phyloP scores from a whole-genome alignment of 1,139 yeast genomes.

The Yamadazyma diddensiae region DNA sequence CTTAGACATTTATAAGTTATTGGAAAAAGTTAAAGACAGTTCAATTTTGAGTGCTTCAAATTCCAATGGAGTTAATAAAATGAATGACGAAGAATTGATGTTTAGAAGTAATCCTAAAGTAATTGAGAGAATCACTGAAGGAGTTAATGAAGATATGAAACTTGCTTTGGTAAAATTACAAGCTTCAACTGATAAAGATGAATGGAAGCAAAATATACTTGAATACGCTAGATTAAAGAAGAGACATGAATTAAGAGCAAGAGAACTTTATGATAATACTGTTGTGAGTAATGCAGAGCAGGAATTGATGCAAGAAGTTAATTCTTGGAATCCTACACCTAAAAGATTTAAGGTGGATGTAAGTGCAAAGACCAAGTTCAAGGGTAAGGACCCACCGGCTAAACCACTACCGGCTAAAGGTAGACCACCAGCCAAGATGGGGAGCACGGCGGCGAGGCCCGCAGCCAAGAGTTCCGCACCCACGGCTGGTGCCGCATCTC shows the following conservation, averaged over 20 bases:
- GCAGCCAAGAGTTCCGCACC: too few relatives aligned
- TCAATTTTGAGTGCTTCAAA: slow-evolving; percentile 14
- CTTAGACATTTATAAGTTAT: slow-evolving; percentile 53
- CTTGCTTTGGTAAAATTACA: slow-evolving; percentile 29
- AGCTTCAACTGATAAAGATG: slow-evolving; percentile 22
- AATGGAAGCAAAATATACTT: slow-evolving; percentile 24
- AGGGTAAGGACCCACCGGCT: too few relatives aligned
- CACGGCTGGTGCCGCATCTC: too few relatives aligned
- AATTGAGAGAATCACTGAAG: slow-evolving; percentile 23
- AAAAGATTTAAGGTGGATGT: too few relatives aligned
- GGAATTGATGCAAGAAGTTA: too few relatives aligned
- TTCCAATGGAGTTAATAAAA: slow-evolving; percentile 10
- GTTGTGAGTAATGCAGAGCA: too few relatives aligned
- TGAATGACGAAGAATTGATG: slow-evolving; percentile 9
- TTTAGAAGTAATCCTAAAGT: slow-evolving; percentile 24
- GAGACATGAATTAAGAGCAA: slow-evolving; percentile 1
- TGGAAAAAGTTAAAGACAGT: slow-evolving; percentile 27
- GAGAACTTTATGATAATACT: too few relatives aligned
- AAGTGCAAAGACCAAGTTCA: too few relatives aligned
- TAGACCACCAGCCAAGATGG: too few relatives aligned
- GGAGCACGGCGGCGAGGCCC: too few relatives aligned
- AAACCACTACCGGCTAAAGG: too few relatives aligned
- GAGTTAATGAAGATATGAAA: slow-evolving; percentile 16
- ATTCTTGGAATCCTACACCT: too few relatives aligned
- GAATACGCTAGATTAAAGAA: slow-evolving; percentile 13